phyloP scores from a whole-genome alignment of 371 early-diverging fungal genomes.

The Mucor racemosus region DNA sequence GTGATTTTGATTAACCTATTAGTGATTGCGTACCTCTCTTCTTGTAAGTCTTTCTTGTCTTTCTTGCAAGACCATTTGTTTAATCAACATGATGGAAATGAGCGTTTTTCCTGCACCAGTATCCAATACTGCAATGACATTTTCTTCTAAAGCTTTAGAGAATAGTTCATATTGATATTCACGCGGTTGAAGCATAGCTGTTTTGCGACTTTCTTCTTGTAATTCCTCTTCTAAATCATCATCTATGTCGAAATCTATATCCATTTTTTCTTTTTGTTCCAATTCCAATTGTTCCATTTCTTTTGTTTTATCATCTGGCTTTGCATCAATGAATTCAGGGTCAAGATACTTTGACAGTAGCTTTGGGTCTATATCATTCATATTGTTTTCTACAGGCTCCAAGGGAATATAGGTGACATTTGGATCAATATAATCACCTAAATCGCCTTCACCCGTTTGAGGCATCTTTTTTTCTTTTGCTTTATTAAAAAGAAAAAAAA shows the following conservation, averaged over 20 bases:
- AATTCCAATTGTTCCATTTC: constrained; percentile 28
- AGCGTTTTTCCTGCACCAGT: constrained; percentile 96
- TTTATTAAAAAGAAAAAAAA: not conserved
- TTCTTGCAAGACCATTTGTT: constrained; percentile 62
- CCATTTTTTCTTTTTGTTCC: constrained; percentile 32
- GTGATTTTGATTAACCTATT: not conserved
- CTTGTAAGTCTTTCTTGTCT: constrained; percentile 32
- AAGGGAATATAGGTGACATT: constrained; percentile 23
- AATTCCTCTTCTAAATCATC: constrained; percentile 23
- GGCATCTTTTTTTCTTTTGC: not conserved
- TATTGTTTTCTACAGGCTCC: constrained; percentile 27
- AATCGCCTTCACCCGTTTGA: not conserved
- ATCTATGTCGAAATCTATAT: constrained; percentile 26
- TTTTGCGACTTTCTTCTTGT: constrained; percentile 16
- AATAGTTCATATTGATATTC: constrained; percentile 83
- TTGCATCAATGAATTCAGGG: constrained; percentile 36
- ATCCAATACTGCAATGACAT: constrained; percentile 87
- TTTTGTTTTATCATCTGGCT: constrained; percentile 29
- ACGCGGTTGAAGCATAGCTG: constrained; percentile 55
- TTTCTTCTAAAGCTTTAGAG: constrained; percentile 66
- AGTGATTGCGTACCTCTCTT: constrained; percentile 37
- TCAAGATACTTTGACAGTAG: constrained; percentile 37
- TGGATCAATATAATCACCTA: constrained; percentile 20
- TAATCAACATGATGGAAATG: constrained; percentile 84
- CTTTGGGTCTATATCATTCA: constrained; percentile 37